Percentiles rank a stretch among this genome's conserved stretches.
Conservation (phyloP, 73 alveolate genomes). For the Paramecium sexaurelia region DNA sequence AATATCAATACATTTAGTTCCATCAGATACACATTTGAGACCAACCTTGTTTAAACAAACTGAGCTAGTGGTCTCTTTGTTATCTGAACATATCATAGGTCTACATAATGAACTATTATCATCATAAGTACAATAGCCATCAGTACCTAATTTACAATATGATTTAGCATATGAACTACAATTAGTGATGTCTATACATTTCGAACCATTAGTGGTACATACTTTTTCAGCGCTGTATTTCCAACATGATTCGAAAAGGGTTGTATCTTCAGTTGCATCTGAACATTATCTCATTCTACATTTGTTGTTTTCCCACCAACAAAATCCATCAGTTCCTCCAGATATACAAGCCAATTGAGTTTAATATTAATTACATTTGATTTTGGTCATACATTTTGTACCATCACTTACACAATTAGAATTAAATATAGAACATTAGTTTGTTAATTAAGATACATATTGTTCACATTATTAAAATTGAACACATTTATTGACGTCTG, state of each 20-base stretch:
- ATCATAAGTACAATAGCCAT: conserved; percentile 36
- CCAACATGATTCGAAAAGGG: neutral
- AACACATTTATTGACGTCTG: neutral
- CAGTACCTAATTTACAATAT: conserved; percentile 8
- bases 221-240: neutral
- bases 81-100: conserved; percentile 11
- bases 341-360: neutral
- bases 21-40: conserved; percentile 16
- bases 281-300: conserved; percentile 21
- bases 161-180: neutral
- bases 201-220: conserved; percentile 19
- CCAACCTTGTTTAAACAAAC: neutral
- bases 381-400: neutral
- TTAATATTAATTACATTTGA: neutral
- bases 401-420: conserved; percentile 11
- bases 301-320: neutral
- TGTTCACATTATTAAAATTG: neutral
- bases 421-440: neutral
- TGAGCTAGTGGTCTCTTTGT: neutral
- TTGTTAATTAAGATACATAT: neutral
- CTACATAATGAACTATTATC: neutral
- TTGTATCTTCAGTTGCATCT: conserved; percentile 34
- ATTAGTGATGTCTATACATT: neutral
- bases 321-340: conserved; percentile 39
- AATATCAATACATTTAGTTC: neutral